Evolutionary conservation across 768 basidiomycete species (phyloP), one percentile per base, ranked within the genome.

Genomic region (Amanita phalloides): DNA sequence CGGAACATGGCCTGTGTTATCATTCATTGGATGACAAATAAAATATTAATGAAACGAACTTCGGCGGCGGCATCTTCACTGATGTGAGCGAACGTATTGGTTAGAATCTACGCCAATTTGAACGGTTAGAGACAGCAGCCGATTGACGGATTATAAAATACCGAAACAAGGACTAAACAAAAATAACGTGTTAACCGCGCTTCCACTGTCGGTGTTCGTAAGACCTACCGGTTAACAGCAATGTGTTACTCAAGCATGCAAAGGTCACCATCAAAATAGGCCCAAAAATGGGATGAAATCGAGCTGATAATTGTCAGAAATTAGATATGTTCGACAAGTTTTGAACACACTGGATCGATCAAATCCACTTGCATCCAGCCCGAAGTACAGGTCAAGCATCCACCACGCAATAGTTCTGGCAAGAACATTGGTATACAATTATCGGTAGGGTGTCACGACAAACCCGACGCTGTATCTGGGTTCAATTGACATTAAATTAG

Each of bases 301-400:
- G 69, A 37, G 74, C 84, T 83, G 58, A n/a, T 8, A 51, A 11
- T 20, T 4, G 17, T 43, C 28, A 32, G 36, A 23, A 10, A 28
- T 13, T 35, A 45, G 57, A 48, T 60, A 17, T 21, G 25, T 48
- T 47, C 51, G 30, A 20, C 26, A 30, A 41, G 39, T 21, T 20
- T 21, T 13, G 23, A 23, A 77, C 86, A 60, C 53, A 90, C 91
- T 76, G 21, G 93, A 80, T 60, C 72, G 73, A 56, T 89, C 79
- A 60, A 98, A 96, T 3, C 94, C 94, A 44, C 74, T 81, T 0
- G 92, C 90, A 66, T 97, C 95, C 5, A 98, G 75, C n/a, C 95
- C 95, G 61, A 98, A 97, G 79, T 81, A 90, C 8, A 93, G 65
- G 61, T 94, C 89, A 21, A 94, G 74, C 82, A 96, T 89, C 90